Conservation (phyloP, 495 filamentous ascomycete genomes). For the Endocarpon pusillum region DNA sequence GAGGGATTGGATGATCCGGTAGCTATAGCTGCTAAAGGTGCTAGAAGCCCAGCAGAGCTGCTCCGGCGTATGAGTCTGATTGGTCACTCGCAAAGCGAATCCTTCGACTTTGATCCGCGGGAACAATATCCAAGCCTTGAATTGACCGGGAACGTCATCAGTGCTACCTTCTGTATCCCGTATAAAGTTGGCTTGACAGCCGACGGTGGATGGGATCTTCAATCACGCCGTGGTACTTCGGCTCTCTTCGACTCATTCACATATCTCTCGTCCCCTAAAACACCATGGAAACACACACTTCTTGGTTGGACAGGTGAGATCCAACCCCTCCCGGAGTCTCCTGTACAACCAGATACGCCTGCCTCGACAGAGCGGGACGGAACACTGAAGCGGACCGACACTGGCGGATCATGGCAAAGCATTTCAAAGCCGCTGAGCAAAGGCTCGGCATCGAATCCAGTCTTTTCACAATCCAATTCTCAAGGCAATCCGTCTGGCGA, state of each 20-base stretch:
- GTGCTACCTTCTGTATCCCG: constrained; percentile 71
- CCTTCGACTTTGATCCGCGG: constrained; percentile 37
- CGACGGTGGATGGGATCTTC: constrained; percentile 61
- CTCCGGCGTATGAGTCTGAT: constrained; percentile 43
- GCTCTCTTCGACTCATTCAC: constrained; percentile 79
- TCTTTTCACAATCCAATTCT: constrained; percentile 37
- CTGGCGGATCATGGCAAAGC: background rate
- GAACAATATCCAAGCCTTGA: constrained; percentile 46
- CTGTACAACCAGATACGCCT: constrained; percentile 14
- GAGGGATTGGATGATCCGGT: too few relatives aligned
- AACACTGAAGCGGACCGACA: too few relatives aligned
- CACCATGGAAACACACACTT: constrained; percentile 69
- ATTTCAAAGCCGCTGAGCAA: constrained; percentile 26
- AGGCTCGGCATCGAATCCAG: constrained; percentile 53
- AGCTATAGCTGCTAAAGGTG: constrained; percentile 34
- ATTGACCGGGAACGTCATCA: constrained; percentile 71
- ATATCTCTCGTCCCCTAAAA: constrained; percentile 58
- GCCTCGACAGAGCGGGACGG: background rate
- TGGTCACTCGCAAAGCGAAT: constrained; percentile 29
- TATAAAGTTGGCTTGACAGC: constrained; percentile 50
- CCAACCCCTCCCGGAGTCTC: constrained; percentile 28
- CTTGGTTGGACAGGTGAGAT: constrained; percentile 93
- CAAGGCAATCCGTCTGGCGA: constrained; percentile 40
- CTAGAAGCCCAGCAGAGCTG: constrained; percentile 39
- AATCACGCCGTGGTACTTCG: constrained; percentile 63